A percentile compares a stretch with the other conserved stretches of the same genome.
These are phyloP conservation scores for Parmales sp. DNA, from an alignment of 108 stramenopile species.

Conservation along the genomic window DNA sequence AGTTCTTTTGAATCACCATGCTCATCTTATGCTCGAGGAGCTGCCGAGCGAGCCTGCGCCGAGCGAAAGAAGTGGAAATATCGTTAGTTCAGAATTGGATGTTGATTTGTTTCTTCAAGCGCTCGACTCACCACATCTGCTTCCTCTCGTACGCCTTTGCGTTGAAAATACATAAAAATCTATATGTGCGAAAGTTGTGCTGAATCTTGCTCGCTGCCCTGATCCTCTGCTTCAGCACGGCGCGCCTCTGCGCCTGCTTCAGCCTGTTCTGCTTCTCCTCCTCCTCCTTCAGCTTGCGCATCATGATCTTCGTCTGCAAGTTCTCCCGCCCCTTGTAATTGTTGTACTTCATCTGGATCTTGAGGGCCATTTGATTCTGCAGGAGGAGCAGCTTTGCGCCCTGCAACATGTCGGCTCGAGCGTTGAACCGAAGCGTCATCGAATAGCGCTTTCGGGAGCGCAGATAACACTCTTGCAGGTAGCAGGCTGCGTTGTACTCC, in stretches of 20 bases:
- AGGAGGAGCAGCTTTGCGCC: background rate
- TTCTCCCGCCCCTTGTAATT: background rate
- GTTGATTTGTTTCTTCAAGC: too few species aligned
- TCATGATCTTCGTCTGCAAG: background rate
- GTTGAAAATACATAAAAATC: background rate
- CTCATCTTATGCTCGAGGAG: background rate
- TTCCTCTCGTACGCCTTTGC: background rate
- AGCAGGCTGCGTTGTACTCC: background rate
- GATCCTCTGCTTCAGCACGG: background rate
- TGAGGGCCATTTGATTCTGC: background rate
- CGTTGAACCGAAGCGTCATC: background rate
- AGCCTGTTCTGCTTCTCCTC: slow-evolving; percentile 6
- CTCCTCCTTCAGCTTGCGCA: background rate
- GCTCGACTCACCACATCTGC: too few species aligned
- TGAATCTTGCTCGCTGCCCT: slow-evolving; percentile 4
- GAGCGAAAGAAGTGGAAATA: too few species aligned
- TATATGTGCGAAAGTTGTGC: background rate
- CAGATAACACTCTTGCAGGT: background rate
- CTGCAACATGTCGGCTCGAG: background rate
- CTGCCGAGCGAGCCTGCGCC: background rate
- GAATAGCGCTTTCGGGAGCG: background rate
- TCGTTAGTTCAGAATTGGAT: too few species aligned
- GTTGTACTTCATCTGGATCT: background rate
- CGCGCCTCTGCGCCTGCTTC: background rate
- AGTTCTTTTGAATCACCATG: background rate